Evolutionary conservation across 1,139 yeast genomes (phyloP).

Genomic region (Candida gigantensis): DNA sequence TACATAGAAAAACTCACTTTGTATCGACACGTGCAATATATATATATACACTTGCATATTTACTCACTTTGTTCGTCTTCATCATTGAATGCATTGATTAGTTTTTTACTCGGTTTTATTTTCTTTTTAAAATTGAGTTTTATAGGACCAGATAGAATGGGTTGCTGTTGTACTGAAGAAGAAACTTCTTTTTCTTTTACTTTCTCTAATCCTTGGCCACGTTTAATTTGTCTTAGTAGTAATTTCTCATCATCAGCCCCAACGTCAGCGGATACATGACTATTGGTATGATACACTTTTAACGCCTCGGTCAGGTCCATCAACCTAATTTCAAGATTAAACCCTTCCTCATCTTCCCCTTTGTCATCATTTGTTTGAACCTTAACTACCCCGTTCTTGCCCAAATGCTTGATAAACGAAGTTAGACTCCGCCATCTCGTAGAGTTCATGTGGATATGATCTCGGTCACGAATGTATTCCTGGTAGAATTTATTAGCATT

Average conservation of each 20-base stretch:
- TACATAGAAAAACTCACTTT: too few species aligned
- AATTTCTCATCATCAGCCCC: slow-evolving; percentile 7
- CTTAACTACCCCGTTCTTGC: slow-evolving; percentile 56
- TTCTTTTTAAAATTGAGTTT: slow-evolving; percentile 10
- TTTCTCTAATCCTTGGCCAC: slow-evolving; percentile 8
- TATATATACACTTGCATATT: neutral
- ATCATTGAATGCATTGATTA: slow-evolving; percentile 2
- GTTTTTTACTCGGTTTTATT: slow-evolving; percentile 1
- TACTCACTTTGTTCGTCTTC: neutral
- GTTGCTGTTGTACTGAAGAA: neutral
- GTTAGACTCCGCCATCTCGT: slow-evolving; percentile 78
- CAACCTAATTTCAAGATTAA: slow-evolving; percentile 35
- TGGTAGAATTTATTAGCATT: slow-evolving; percentile 88
- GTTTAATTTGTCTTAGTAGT: slow-evolving; percentile 9
- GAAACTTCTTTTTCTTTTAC: slow-evolving; percentile 1
- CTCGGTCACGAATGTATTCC: slow-evolving; percentile 70
- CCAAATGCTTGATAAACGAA: slow-evolving; percentile 67
- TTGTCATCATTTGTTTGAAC: slow-evolving; percentile 49
- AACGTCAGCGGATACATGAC: neutral
- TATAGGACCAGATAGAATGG: slow-evolving; percentile 8
- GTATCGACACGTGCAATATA: too few species aligned
- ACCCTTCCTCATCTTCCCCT: slow-evolving; percentile 48
- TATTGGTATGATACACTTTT: neutral
- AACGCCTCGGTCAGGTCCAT: slow-evolving; percentile 24
- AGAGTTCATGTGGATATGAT: slow-evolving; percentile 89